Conservation (phyloP, 192 early-diverging fungal genomes). For the Dispira simplex region DNA sequence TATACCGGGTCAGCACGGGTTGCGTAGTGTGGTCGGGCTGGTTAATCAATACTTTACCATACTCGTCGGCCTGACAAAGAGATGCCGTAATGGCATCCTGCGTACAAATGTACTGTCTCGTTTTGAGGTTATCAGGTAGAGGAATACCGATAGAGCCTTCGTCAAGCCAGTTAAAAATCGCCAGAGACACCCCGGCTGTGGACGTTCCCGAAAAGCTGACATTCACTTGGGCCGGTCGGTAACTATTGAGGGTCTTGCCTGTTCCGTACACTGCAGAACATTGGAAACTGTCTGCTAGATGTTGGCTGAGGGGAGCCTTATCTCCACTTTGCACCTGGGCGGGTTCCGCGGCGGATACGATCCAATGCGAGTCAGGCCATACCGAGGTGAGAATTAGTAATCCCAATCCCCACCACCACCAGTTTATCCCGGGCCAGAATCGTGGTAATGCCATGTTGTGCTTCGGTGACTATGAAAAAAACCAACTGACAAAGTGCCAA, state of each 20-base stretch:
- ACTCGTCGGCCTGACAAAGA: slow-evolving; percentile 30
- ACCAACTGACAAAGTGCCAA: not conserved
- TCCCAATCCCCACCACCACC: slow-evolving; percentile 2
- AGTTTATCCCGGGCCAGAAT: not conserved
- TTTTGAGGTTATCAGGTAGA: not conserved
- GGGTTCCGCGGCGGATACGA: not conserved
- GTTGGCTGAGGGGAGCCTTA: not conserved
- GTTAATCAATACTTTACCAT: slow-evolving; percentile 39
- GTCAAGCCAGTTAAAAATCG: slow-evolving; percentile 10
- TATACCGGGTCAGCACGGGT: slow-evolving; percentile 16
- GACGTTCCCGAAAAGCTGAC: not conserved
- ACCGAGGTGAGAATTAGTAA: not conserved
- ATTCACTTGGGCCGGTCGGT: slow-evolving; percentile 7
- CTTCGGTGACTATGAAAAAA: not conserved
- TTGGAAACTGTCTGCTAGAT: not conserved
- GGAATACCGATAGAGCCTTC: not conserved
- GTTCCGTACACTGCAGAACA: slow-evolving; percentile 7
- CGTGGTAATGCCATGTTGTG: not conserved
- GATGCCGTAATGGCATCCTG: slow-evolving; percentile 30
- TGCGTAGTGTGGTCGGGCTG: slow-evolving; percentile 20
- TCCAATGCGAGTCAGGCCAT: not conserved
- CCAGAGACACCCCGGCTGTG: not conserved
- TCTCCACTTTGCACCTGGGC: not conserved
- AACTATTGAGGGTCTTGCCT: not conserved
- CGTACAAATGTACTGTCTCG: slow-evolving; percentile 33